A percentile compares a stretch with the other conserved stretches of the same genome.
phyloP scores from a whole-genome alignment of 2,329 filamentous ascomycete genomes.

The Ophiostoma ips region DNA sequence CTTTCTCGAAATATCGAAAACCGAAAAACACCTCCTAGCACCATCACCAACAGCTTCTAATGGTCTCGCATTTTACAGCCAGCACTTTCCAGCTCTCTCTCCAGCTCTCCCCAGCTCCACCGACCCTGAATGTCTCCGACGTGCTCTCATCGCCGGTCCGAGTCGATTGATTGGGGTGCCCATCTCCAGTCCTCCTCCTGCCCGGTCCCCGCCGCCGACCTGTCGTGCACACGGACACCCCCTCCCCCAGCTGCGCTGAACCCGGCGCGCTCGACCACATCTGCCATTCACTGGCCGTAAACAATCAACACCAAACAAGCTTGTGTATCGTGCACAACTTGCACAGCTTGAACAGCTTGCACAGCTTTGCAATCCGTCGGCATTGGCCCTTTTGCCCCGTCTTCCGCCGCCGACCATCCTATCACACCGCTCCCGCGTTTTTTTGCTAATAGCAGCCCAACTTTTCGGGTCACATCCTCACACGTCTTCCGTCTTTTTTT shows the following conservation, averaged over 20 bases:
- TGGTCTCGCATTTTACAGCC: background rate
- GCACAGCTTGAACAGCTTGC: too few relatives aligned
- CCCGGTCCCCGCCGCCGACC: background rate
- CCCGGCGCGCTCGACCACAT: background rate
- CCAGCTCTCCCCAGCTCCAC: background rate
- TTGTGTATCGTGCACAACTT: background rate
- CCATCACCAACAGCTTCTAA: background rate
- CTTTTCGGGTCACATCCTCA: too few relatives aligned
- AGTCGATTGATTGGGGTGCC: constrained; percentile 18
- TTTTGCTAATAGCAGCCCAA: too few relatives aligned
- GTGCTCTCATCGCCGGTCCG: constrained; percentile 10
- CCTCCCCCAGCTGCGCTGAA: background rate
- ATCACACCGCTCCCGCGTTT: too few relatives aligned
- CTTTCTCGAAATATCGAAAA: background rate
- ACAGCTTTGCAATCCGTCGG: too few relatives aligned
- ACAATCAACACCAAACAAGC: too few relatives aligned
- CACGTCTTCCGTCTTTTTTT: too few relatives aligned
- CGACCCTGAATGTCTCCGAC: constrained; percentile 15
- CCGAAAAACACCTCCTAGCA: background rate
- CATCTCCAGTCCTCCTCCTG: constrained; percentile 4
- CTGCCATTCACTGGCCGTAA: background rate
- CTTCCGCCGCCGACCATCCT: background rate
- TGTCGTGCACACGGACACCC: background rate
- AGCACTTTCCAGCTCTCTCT: background rate
- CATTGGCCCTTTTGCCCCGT: too few relatives aligned